Percentiles rank a stretch among this genome's conserved stretches.
Conservation (phyloP, 192 early-diverging fungal species). For the Spizellomyces sp. region DNA sequence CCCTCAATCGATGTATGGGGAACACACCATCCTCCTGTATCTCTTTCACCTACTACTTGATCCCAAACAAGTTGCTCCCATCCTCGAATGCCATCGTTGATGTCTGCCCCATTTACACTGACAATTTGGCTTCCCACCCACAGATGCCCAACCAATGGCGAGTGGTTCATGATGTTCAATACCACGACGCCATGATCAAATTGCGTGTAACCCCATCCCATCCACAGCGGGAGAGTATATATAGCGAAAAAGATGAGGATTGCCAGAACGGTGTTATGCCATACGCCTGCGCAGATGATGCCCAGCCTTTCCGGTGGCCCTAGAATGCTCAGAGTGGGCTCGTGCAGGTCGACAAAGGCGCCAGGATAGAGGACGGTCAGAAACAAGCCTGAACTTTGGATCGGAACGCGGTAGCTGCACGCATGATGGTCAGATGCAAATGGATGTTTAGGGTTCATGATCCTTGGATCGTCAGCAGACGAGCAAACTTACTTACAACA, state of each 20-base stretch:
- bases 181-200: conserved; percentile 58
- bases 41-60: conserved; percentile 19
- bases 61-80: conserved; percentile 52
- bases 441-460: not conserved
- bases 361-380: conserved; percentile 72
- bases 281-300: conserved; percentile 75
- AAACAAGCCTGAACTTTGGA: conserved; percentile 67
- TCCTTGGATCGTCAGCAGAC: not conserved
- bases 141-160: conserved; percentile 53
- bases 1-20: conserved; percentile 1
- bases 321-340: conserved; percentile 43
- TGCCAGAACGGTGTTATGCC: conserved; percentile 69
- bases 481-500: conserved; percentile 47
- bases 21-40: conserved; percentile 53
- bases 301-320: conserved; percentile 52
- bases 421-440: not conserved
- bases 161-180: conserved; percentile 55
- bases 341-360: conserved; percentile 71
- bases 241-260: conserved; percentile 42
- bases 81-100: conserved; percentile 43
- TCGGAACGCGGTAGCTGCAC: conserved; percentile 58
- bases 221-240: conserved; percentile 44
- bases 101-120: conserved; percentile 41
- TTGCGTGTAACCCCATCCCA: conserved; percentile 55
- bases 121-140: conserved; percentile 43